Base-by-base conservation (phyloP, 352 stramenopile genomes). In the Pythium insidiosum region DNA sequence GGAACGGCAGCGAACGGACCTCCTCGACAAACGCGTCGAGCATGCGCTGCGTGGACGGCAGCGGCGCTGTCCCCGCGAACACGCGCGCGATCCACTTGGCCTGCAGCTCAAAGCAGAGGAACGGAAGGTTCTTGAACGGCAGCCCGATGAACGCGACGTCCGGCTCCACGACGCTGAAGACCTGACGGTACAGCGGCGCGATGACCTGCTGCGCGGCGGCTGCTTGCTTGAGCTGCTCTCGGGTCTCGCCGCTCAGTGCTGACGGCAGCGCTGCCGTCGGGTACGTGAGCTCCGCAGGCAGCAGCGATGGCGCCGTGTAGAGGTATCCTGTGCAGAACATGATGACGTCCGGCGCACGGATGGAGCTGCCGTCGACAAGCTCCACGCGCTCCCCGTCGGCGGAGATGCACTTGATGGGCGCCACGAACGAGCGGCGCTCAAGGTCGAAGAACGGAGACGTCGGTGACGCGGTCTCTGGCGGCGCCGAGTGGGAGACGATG, bases 251-350 rank as follows among this genome's bases (percentile, higher is more conserved):
- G 11, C 37, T 48, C n/a, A 82, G 22, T 7, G 45, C 22, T 3
- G 36, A 37, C 2, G 56, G 50, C 7, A 52, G 5, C 24, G 41
- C 50, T 44, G 43, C 21, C 29, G 38, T 34, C 10, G 35, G 43
- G 53, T 81, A 87, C 29, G 88, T 53, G n/a, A 85, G 38, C 10
- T 63, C 46, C 0, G 45, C 41, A 5, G 72, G 74, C 0, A 78
- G 50, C 15, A 90, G 41, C 6, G 76, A 53, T 26, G 67, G 77
- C 20, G 69, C 65, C 0, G 68, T 63, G 53, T 91, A 91, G 40
- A 73, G 39, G 40, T 91, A 91, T 10, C 78, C 78, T 3, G 75
- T 88, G 56, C 73, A 87, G 44, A 75, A 73, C 63, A 91, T 88
- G 46, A 91, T 64, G 54, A 87, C 78, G 42, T 91, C 71, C 16